phyloP scores from a whole-genome alignment of 441 rosid genomes.

The Pelargonium cotyledonis region DNA sequence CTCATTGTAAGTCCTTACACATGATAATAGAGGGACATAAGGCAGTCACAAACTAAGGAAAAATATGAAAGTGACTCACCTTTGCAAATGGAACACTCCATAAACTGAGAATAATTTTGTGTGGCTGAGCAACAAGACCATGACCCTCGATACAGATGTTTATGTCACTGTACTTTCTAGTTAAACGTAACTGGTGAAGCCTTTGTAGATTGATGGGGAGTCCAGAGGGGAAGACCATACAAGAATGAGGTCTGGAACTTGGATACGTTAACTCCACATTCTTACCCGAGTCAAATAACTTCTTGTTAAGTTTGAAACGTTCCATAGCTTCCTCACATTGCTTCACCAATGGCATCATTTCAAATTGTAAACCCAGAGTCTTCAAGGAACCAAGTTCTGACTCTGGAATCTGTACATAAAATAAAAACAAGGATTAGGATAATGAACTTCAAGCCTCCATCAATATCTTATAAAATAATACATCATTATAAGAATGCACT shows the following conservation, averaged over 20 bases:
- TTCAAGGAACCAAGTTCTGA: constrained; percentile 52
- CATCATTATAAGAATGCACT: neutral
- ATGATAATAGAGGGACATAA: constrained; percentile 8
- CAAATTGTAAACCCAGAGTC: constrained; percentile 57
- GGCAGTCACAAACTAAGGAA: constrained; percentile 6
- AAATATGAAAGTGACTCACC: constrained; percentile 39
- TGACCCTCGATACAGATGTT: constrained; percentile 50
- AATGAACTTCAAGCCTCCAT: neutral
- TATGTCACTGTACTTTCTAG: constrained; percentile 56
- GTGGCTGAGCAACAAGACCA: constrained; percentile 56
- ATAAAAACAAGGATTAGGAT: constrained; percentile 4
- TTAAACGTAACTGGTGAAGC: constrained; percentile 42
- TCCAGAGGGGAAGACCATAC: constrained; percentile 53
- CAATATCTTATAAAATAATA: neutral
- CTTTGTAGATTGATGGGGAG: constrained; percentile 59
- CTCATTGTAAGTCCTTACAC: neutral
- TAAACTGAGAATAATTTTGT: constrained; percentile 69
- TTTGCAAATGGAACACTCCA: constrained; percentile 92
- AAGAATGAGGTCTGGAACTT: constrained; percentile 38
- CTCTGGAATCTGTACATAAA: constrained; percentile 53
- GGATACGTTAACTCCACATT: constrained; percentile 62
- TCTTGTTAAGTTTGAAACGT: constrained; percentile 45
- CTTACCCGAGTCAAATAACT: constrained; percentile 42
- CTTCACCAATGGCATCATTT: constrained; percentile 66
- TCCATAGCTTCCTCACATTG: constrained; percentile 69